Conservation (phyloP, 306 rosid species). For the Albizia julibrissin region DNA sequence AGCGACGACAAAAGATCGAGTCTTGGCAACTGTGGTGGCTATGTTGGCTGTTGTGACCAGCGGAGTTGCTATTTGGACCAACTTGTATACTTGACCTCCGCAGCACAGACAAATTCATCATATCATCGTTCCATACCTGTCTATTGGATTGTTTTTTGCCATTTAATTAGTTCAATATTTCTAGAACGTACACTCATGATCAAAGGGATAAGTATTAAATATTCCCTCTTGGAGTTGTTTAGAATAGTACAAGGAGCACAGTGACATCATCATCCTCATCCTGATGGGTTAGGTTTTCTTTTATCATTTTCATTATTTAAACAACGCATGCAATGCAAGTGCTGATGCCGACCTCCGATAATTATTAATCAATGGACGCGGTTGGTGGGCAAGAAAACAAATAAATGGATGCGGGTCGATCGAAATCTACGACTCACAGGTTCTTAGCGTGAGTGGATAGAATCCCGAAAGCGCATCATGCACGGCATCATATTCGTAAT, state of each 20-base stretch:
- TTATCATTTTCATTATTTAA: too few relatives aligned
- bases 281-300: neutral
- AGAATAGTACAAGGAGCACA: neutral
- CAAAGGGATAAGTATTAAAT: neutral
- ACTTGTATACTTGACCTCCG: constrained; percentile 28
- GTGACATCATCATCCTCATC: too few relatives aligned
- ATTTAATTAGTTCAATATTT: too few relatives aligned
- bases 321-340: neutral
- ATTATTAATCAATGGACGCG: neutral
- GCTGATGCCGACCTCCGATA: neutral
- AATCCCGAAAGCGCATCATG: neutral
- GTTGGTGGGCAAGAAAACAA: too few relatives aligned
- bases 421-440: too few relatives aligned
- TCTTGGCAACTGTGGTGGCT: constrained; percentile 37
- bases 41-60: constrained; percentile 41
- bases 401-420: too few relatives aligned
- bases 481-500: neutral
- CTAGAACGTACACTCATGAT: neutral
- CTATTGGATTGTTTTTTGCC: too few relatives aligned
- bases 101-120: neutral
- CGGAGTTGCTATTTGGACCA: constrained; percentile 50
- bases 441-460: neutral
- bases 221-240: neutral
- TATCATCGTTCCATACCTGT: too few relatives aligned
- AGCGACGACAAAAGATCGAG: constrained; percentile 41